These are phyloP conservation scores for Blechomonas ayalai DNA, from an alignment of 208 protist species.

Conservation along the genomic window DNA sequence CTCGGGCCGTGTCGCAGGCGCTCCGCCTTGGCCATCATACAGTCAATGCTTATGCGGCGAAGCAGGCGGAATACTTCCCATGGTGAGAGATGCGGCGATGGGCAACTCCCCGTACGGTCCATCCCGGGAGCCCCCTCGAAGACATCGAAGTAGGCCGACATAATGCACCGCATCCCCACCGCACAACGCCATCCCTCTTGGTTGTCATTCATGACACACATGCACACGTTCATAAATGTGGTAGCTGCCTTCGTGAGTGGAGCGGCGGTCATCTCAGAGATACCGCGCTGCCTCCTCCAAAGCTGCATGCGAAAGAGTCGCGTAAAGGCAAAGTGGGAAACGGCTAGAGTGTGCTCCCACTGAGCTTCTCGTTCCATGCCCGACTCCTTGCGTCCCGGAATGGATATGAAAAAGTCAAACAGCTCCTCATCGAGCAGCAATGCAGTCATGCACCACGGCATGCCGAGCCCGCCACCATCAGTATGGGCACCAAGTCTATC, in stretches of 20 bases:
- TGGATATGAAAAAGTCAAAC: slow-evolving; percentile 33
- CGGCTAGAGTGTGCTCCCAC: slow-evolving; percentile 31
- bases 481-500: too few species aligned
- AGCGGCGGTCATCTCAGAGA: too few species aligned
- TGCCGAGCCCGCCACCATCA: too few species aligned
- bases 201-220: slow-evolving; percentile 75
- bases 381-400: slow-evolving; percentile 37
- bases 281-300: slow-evolving; percentile 1
- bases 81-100: background rate
- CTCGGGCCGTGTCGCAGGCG: slow-evolving; percentile 50
- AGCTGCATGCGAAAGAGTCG: slow-evolving; percentile 15
- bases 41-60: slow-evolving; percentile 4
- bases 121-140: too few species aligned
- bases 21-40: slow-evolving; percentile 45
- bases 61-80: background rate
- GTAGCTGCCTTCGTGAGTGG: slow-evolving; percentile 12
- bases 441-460: slow-evolving; percentile 9
- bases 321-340: slow-evolving; percentile 23
- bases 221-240: slow-evolving; percentile 58
- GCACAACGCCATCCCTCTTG: slow-evolving; percentile 42
- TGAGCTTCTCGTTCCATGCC: slow-evolving; percentile 21
- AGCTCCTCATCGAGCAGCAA: slow-evolving; percentile 49
- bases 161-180: slow-evolving; percentile 24
- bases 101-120: slow-evolving; percentile 3
- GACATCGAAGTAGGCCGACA: slow-evolving; percentile 5